Percentiles rank a stretch among this genome's conserved stretches.
Conservation (phyloP, 2,329 filamentous ascomycete genomes). For the Paecilomyces niveus region DNA sequence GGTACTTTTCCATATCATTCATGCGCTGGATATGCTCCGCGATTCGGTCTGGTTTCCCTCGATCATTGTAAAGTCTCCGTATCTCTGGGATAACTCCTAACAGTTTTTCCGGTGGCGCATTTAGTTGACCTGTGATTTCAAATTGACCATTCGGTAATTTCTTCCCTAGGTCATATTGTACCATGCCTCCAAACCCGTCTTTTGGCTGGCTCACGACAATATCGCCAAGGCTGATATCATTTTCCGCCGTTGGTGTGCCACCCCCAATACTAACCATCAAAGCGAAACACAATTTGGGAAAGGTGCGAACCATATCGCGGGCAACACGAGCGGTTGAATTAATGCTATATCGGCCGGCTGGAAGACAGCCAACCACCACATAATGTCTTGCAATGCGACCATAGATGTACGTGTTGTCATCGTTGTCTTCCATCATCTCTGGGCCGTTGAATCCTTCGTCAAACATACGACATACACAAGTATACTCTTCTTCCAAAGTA, state of each 20-base stretch:
- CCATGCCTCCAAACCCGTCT: slow-evolving; percentile 9
- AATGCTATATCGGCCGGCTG: slow-evolving; percentile 5
- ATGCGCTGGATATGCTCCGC: slow-evolving; percentile 5
- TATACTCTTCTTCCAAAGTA: slow-evolving; percentile 7
- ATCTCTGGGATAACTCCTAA: slow-evolving; percentile 1
- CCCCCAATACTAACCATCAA: slow-evolving; percentile 39
- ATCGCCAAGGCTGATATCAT: slow-evolving; percentile 9
- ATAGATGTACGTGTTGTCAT: slow-evolving; percentile 15
- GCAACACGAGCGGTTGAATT: background rate
- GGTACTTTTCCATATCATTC: slow-evolving; percentile 1
- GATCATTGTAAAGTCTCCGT: background rate
- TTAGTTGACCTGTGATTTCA: slow-evolving; percentile 6
- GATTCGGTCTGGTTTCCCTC: slow-evolving; percentile 1
- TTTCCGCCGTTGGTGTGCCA: slow-evolving; percentile 5
- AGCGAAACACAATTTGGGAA: slow-evolving; percentile 11
- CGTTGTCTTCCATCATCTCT: background rate
- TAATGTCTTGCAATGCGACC: slow-evolving; percentile 14
- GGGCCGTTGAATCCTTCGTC: slow-evolving; percentile 1
- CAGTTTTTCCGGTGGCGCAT: slow-evolving; percentile 2
- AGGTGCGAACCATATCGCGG: background rate
- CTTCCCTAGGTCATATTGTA: slow-evolving; percentile 10
- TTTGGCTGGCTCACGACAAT: slow-evolving; percentile 12
- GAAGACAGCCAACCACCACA: slow-evolving; percentile 18
- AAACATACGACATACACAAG: slow-evolving; percentile 2
- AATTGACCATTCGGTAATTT: background rate